Percentiles rank a stretch among this genome's conserved stretches.
Evolutionary conservation across 2,329 filamentous ascomycete genomes (phyloP).

Genomic region (Lojkania enalia): DNA sequence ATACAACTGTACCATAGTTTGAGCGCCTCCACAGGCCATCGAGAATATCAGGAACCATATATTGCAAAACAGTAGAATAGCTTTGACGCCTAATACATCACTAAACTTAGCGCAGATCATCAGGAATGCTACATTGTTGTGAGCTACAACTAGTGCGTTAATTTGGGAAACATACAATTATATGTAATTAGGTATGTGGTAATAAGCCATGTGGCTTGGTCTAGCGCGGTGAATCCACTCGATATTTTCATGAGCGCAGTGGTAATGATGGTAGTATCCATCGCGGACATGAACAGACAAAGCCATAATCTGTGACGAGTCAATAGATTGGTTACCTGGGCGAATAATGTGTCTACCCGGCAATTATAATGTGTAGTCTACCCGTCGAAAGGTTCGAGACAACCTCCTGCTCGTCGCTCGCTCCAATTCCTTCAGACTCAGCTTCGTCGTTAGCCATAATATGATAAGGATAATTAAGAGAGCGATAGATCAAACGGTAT

Average conservation of each 20-base stretch:
- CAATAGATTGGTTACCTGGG: neutral
- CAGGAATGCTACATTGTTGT: conserved; percentile 27
- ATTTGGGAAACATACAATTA: conserved; percentile 19
- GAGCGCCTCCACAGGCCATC: conserved; percentile 34
- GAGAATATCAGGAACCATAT: conserved; percentile 36
- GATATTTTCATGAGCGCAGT: conserved; percentile 38
- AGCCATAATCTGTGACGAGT: conserved; percentile 30
- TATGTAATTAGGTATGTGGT: conserved; percentile 40
- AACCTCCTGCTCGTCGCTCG: conserved; percentile 5
- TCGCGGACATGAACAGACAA: conserved; percentile 37
- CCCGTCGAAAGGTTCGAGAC: conserved; percentile 25
- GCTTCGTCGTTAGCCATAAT: conserved; percentile 11
- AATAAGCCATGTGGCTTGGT: conserved; percentile 37
- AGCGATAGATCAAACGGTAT: too few relatives aligned
- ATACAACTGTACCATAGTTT: conserved; percentile 37
- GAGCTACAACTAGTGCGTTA: neutral
- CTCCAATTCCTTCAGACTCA: neutral
- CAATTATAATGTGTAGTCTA: conserved; percentile 33
- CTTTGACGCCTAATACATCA: conserved; percentile 35
- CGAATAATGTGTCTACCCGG: conserved; percentile 19
- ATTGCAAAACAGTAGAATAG: conserved; percentile 24
- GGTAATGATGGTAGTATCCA: conserved; percentile 39
- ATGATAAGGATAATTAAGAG: neutral
- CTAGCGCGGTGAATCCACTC: conserved; percentile 29
- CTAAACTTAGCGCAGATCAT: conserved; percentile 40